Evolutionary conservation across 305 asterid species (phyloP).

Genomic region (Fraxinus greggii): DNA sequence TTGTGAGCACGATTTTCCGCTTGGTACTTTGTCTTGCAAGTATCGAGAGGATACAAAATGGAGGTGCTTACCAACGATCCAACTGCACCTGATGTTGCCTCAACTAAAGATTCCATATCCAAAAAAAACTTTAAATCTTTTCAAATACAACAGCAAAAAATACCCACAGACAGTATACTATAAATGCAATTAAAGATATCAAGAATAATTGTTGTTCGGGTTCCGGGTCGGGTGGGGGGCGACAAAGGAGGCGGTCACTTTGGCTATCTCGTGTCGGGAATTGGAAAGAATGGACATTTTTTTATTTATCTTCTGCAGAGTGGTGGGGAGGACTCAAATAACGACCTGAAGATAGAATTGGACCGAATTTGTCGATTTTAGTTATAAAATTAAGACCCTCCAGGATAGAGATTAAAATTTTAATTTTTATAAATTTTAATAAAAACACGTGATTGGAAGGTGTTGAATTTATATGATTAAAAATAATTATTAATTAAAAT

Average conservation of each 20-base stretch:
- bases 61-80: conserved; percentile 91
- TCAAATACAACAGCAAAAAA: background rate
- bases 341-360: no score
- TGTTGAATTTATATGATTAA: no score
- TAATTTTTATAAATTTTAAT: no score
- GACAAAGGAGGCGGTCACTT: background rate
- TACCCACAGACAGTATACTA: background rate
- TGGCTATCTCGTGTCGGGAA: conserved; percentile 24
- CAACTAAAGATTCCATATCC: conserved; percentile 73
- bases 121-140: conserved; percentile 13
- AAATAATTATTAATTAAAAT: no score
- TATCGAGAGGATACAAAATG: conserved; percentile 77
- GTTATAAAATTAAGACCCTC: no score
- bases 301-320: background rate
- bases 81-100: conserved; percentile 87
- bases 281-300: conserved; percentile 26
- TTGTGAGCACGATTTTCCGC: conserved; percentile 74
- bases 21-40: conserved; percentile 89
- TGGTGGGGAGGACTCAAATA: no score
- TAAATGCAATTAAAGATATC: background rate
- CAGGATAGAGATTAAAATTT: no score
- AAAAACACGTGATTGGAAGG: no score
- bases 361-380: no score
- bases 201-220: background rate
- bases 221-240: background rate